These are phyloP conservation scores for Postia placenta DNA, from an alignment of 768 basidiomycete genomes.

Conservation along the genomic window DNA sequence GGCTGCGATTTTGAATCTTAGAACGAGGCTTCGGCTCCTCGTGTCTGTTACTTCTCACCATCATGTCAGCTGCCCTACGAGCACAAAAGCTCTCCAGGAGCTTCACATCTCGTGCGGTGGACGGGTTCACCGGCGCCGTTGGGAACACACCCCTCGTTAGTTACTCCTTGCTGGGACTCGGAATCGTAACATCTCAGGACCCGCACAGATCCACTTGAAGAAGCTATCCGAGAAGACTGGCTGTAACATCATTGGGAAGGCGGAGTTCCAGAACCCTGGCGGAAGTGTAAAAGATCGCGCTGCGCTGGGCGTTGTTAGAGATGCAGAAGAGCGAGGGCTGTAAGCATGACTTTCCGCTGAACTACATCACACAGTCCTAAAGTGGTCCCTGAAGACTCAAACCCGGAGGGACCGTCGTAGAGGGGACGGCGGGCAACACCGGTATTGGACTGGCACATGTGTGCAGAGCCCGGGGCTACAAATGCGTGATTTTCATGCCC, in stretches of 20 bases:
- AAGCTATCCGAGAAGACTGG: slow-evolving; percentile 78
- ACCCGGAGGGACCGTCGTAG: slow-evolving; percentile 94
- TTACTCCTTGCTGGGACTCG: slow-evolving; percentile 1
- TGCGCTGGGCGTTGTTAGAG: slow-evolving; percentile 78
- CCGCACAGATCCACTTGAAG: slow-evolving; percentile 72
- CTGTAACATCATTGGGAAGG: slow-evolving; percentile 85
- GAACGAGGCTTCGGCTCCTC: neutral
- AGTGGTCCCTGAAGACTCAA: slow-evolving; percentile 47
- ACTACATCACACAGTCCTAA: too few species aligned
- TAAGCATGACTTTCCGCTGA: slow-evolving; percentile 30
- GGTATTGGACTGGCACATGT: slow-evolving; percentile 96
- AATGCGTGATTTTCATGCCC: slow-evolving; percentile 99
- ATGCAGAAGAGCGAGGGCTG: slow-evolving; percentile 84
- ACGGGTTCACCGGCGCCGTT: slow-evolving; percentile 83
- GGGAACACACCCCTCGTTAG: slow-evolving; percentile 91
- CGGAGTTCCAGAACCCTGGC: slow-evolving; percentile 97
- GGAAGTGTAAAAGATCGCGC: slow-evolving; percentile 99
- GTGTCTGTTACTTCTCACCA: slow-evolving; percentile 4
- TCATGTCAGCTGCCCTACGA: slow-evolving; percentile 17
- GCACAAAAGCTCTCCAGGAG: slow-evolving; percentile 17
- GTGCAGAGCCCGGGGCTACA: slow-evolving; percentile 88
- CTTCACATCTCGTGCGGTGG: slow-evolving; percentile 36
- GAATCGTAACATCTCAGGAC: slow-evolving; percentile 7
- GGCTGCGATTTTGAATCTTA: neutral
- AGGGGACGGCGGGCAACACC: slow-evolving; percentile 98